Evolutionary conservation across 768 basidiomycete genomes (phyloP).

Genomic region (Mycena floridula): DNA sequence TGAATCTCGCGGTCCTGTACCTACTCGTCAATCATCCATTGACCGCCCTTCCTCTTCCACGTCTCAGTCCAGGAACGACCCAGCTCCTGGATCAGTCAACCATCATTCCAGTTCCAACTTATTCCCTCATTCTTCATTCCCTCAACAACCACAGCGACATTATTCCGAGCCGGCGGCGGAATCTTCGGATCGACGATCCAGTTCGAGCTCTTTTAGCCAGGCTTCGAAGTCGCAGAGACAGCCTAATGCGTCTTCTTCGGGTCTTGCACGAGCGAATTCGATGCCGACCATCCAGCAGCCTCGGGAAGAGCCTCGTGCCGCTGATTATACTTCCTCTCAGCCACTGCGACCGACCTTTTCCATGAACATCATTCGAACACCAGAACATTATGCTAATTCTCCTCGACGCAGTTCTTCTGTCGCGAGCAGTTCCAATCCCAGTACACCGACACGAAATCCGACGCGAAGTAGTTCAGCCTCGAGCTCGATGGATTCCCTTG

Average conservation of each 20-base stretch:
- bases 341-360: constrained; percentile 67
- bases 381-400: constrained; percentile 43
- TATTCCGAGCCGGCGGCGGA: constrained; percentile 23
- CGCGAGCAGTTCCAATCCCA: constrained; percentile 1
- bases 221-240: not conserved
- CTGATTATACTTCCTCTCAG: constrained; percentile 31
- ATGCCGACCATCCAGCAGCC: constrained; percentile 14
- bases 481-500: constrained; percentile 20
- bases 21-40: constrained; percentile 4
- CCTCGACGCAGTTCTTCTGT: not conserved
- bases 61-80: not conserved
- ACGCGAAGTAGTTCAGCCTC: constrained; percentile 21
- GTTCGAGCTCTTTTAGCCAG: constrained; percentile 8
- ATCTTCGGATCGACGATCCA: not conserved
- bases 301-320: not conserved
- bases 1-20: constrained; percentile 8
- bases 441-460: constrained; percentile 2
- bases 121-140: not conserved
- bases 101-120: not conserved
- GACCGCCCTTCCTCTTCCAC: not conserved
- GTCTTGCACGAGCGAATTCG: not conserved
- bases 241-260: not conserved
- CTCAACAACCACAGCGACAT: constrained; percentile 11
- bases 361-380: constrained; percentile 61
- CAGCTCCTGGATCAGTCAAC: constrained; percentile 11